phyloP scores from a whole-genome alignment of 345 rosid species.

The Chamaenerion angustifolium region DNA sequence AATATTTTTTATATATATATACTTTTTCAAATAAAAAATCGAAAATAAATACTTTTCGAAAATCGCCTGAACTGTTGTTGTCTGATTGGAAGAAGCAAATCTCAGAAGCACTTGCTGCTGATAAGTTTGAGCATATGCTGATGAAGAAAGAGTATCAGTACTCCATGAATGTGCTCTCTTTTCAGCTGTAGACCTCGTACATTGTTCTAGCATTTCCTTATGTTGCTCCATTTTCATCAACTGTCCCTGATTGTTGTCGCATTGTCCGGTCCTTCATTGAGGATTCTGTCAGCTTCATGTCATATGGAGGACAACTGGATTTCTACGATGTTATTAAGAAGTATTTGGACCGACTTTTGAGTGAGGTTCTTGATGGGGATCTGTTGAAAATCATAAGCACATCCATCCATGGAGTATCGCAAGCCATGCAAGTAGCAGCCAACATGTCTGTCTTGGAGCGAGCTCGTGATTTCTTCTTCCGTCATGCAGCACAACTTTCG shows the following conservation, averaged over 20 bases:
- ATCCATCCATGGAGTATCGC: slow-evolving; percentile 78
- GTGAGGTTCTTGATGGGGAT: slow-evolving; percentile 78
- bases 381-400: slow-evolving; percentile 62
- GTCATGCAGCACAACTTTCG: slow-evolving; percentile 91
- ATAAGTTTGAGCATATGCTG: slow-evolving; percentile 93
- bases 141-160: slow-evolving; percentile 97
- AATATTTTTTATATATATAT: too few species aligned
- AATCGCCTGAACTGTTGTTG: too few species aligned
- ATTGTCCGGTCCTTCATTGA: slow-evolving; percentile 88
- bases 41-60: too few species aligned
- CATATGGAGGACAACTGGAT: slow-evolving; percentile 88
- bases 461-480: slow-evolving; percentile 91
- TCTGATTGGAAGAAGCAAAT: slow-evolving; percentile 96
- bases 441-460: slow-evolving; percentile 95
- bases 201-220: slow-evolving; percentile 80
- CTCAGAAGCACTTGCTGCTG: slow-evolving; percentile 80
- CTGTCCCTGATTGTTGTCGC: slow-evolving; percentile 90
- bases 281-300: slow-evolving; percentile 96
- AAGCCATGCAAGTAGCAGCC: slow-evolving; percentile 96
- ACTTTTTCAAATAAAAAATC: too few species aligned
- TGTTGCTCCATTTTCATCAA: slow-evolving; percentile 87
- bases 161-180: slow-evolving; percentile 94
- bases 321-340: slow-evolving; percentile 83
- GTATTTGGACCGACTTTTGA: slow-evolving; percentile 79
- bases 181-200: slow-evolving; percentile 84